Evolutionary conservation across 805 yeast species (phyloP), one percentile per base, ranked within the genome.

Genomic region (Candida chilensis): DNA sequence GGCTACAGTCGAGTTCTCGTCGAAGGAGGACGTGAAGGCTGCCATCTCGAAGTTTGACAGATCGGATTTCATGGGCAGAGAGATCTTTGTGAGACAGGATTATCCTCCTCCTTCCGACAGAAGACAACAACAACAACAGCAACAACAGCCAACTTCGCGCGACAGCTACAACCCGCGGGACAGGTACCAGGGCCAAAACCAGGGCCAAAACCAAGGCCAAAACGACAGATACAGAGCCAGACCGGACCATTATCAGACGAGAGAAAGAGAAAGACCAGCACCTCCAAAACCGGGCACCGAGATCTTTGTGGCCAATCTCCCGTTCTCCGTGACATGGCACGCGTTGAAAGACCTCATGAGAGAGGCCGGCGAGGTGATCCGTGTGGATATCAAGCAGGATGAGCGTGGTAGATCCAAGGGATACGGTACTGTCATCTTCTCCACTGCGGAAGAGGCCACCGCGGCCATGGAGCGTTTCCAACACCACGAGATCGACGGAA

Each of bases 81-180:
- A 74, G 44, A 80, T 87, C 27, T 86, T 81, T 53, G 94, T 88
- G 7, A 78, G 96, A 59, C 94, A 80, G 50, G 94, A 87, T 56
- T 79, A 84, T 50, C 92, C 92, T 20, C 92, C 92, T 17, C 92
- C 90, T 33, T 48, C 45, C 17, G 54, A 54, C 28, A 54, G 52
- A 37, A 43, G 60, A 33, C 52, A 51, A 27, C 37, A 42, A 12
- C 37, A 40, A 37, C 15, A 45, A 34, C 16, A 35, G 25, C n/a
- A 35, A 32, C 25, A 32, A 36, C 38, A 12, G 38, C 25, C 20
- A 37, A 32, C 20, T 35, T 33, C 5, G 32, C 37, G 19, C 40
- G 39, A 20, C 27, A 31, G 8, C 20, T 30, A 36, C 32, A 33
- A 27, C 21, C 27, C 21, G 20, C 3, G 31, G 29, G 9, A 32